A percentile compares a stretch with the other conserved stretches of the same genome.
These are phyloP conservation scores for Lobosporangium transversale DNA, from an alignment of 192 early-diverging fungal genomes.

Conservation along the genomic window DNA sequence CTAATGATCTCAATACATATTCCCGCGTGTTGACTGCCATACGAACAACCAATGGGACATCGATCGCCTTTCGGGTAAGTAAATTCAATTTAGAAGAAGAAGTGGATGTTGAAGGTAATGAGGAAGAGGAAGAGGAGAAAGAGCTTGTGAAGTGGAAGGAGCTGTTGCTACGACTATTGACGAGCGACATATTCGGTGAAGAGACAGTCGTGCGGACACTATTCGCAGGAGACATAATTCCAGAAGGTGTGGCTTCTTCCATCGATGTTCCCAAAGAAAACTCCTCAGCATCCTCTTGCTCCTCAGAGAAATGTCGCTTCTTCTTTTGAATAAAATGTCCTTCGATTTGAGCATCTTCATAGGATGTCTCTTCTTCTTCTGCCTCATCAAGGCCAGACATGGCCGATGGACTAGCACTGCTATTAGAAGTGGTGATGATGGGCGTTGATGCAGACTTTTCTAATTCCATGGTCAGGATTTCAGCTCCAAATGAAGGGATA, in stretches of 20 bases:
- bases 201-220: too few species aligned
- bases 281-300: background rate
- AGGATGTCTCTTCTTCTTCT: background rate
- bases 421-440: background rate
- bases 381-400: background rate
- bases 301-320: too few species aligned
- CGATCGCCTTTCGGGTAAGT: slow-evolving; percentile 51
- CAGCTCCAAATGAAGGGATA: slow-evolving; percentile 64
- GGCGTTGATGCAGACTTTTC: background rate
- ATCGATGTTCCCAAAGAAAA: slow-evolving; percentile 8
- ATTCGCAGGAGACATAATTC: too few species aligned
- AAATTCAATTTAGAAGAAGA: too few species aligned
- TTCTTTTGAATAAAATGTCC: background rate
- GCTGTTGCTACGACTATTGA: too few species aligned
- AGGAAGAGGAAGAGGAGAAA: too few species aligned
- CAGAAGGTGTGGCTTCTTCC: background rate
- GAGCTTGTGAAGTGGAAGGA: too few species aligned
- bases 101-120: too few species aligned
- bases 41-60: slow-evolving; percentile 67
- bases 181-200: too few species aligned
- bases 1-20: slow-evolving; percentile 53
- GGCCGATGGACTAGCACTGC: background rate
- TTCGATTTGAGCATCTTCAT: background rate
- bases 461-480: slow-evolving; percentile 32
- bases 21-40: slow-evolving; percentile 56